Conservation (phyloP, 306 rosid genomes). For the Dicorynia guianensis region DNA sequence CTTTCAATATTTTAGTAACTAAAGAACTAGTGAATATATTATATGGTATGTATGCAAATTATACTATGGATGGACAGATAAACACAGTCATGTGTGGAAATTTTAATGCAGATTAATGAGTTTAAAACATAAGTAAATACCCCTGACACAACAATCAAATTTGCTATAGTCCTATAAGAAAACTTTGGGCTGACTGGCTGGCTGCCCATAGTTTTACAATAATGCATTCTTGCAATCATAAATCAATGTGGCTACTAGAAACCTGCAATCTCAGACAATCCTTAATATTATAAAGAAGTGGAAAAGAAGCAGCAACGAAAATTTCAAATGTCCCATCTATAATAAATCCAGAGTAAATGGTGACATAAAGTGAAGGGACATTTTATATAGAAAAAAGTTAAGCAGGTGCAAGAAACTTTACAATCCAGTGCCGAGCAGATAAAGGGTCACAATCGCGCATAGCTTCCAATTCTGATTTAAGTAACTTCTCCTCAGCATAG, state of each 20-base stretch:
- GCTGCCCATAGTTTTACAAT: not conserved
- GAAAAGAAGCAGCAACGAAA: slow-evolving; percentile 37
- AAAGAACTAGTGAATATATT: not conserved
- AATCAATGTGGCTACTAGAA: not conserved
- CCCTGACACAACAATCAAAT: not conserved
- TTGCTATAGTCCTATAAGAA: slow-evolving; percentile 2
- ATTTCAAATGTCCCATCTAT: slow-evolving; percentile 37
- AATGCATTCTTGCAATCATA: not conserved
- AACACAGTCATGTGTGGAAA: not conserved
- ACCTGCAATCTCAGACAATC: slow-evolving; percentile 23
- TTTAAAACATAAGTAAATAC: not conserved
- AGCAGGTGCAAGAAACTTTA: slow-evolving; percentile 46
- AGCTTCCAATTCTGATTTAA: slow-evolving; percentile 78
- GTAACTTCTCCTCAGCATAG: slow-evolving; percentile 75
- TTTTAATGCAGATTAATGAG: not conserved
- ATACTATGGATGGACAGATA: not conserved
- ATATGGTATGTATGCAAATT: slow-evolving; percentile 13
- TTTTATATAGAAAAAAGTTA: not conserved
- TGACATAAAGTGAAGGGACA: slow-evolving; percentile 7
- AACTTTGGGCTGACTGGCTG: not conserved
- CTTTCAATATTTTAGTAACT: not conserved
- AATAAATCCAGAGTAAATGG: slow-evolving; percentile 25
- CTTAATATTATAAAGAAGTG: slow-evolving; percentile 19
- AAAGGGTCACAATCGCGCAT: slow-evolving; percentile 77
- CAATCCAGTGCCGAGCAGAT: slow-evolving; percentile 90